These are phyloP conservation scores for Globisporangium parvum DNA, from an alignment of 352 stramenopile species.

Conservation along the genomic window DNA sequence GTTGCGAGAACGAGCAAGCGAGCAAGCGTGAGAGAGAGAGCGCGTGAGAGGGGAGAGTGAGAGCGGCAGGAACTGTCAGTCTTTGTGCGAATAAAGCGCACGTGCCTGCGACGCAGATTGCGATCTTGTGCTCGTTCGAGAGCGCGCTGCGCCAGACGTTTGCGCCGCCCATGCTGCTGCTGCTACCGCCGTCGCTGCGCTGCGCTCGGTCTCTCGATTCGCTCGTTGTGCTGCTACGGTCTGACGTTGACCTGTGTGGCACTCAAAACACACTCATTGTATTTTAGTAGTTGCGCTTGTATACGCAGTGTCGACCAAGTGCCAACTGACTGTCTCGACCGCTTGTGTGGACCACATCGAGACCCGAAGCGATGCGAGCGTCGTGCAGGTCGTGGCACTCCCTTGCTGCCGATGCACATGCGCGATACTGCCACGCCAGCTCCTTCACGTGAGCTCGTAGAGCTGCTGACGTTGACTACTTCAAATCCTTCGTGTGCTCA, in stretches of 20 bases:
- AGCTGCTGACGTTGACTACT: too few species aligned
- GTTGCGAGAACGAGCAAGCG: not conserved
- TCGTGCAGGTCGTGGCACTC: too few species aligned
- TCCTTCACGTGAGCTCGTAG: too few species aligned
- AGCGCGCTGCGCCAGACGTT: constrained; percentile 6
- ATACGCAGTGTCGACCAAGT: too few species aligned
- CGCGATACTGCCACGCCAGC: too few species aligned
- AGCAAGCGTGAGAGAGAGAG: not conserved
- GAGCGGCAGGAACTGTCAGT: not conserved
- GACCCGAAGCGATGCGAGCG: too few species aligned
- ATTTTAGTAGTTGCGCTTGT: not conserved
- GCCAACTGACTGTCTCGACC: too few species aligned
- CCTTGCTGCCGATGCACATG: too few species aligned
- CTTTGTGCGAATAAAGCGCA: not conserved
- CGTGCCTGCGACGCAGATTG: constrained; percentile 49
- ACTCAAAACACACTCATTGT: not conserved
- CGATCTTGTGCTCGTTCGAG: constrained; percentile 51
- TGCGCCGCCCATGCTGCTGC: constrained; percentile 4
- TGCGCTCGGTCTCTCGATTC: not conserved
- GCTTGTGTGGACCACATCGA: too few species aligned
- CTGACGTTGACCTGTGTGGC: not conserved
- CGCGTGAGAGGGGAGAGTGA: not conserved
- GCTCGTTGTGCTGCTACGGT: not conserved
- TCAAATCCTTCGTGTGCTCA: too few species aligned
- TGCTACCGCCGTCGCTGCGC: not conserved